Evolutionary conservation across 1,139 yeast genomes (phyloP), one percentile per base, ranked within the genome.

Genomic region (Oligophagozyma castellii): DNA sequence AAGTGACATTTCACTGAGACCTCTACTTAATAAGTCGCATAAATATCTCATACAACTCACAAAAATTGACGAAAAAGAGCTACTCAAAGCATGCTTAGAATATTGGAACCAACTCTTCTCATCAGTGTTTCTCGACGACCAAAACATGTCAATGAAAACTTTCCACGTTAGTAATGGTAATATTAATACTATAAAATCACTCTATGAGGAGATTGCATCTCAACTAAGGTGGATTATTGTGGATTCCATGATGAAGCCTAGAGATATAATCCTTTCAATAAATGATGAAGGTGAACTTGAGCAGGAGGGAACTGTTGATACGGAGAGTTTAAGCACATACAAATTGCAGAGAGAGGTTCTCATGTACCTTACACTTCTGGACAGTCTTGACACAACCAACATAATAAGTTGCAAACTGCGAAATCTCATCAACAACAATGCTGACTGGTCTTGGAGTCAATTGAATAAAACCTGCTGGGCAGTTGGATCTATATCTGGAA

Each of bases 401-500:
- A 84, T 89, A 44, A 81, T 89, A 93, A 73, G 73, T 37, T 79
- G 76, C 36, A 89, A 86, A 58, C 67, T 89, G 10, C 8, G 10
- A 7, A 18, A 18, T 7, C 7, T 18, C 10, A 18, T 18, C 7
- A 18, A 18, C 20, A 7, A 32, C 95, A 84, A 55, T 95, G 86
- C 33, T 65, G 96, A 86, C 57, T 86, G 96, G 96, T 83, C 95
- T 16, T 84, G 95, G 95, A 84, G 81, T 55, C 84, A 83, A 51
- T 76, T 89, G 45, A 89, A 89, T 56, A 84, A 95, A 2, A 64
- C 89, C 41, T 89, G 98, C 63, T 89, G 98, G 98, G 98, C 98
- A 3, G 86, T 89, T 53, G 98, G 98, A 32, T 84, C 96, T 10
- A 86, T 89, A 35, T 81, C 95, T 2, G 96, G 96, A 46, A 81